Evolutionary conservation across 805 yeast genomes (phyloP).

Genomic region (Vanderwaltozyma polyspora): DNA sequence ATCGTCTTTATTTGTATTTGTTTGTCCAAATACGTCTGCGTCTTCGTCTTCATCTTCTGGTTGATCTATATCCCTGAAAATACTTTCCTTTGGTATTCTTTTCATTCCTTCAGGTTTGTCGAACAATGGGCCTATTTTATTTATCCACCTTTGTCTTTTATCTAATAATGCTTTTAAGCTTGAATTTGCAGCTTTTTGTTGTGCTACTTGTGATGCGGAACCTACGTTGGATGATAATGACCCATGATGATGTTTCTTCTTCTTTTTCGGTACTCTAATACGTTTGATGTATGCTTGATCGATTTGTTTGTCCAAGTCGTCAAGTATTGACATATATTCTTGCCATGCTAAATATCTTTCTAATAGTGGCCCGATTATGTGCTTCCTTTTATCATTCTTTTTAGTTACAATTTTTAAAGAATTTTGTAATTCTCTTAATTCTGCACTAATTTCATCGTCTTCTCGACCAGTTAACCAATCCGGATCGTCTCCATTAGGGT

Average conservation of each 20-base stretch:
- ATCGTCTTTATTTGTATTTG: constrained; percentile 20
- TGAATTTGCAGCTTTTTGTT: constrained; percentile 63
- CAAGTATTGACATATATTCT: constrained; percentile 80
- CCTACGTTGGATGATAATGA: constrained; percentile 11
- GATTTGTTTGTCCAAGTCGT: constrained; percentile 91
- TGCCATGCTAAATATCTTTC: constrained; percentile 92
- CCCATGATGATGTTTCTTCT: constrained; percentile 28
- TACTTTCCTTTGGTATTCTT: constrained; percentile 54
- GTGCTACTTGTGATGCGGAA: constrained; percentile 32
- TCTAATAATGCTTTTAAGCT: constrained; percentile 73
- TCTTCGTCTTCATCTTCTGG: constrained; percentile 33
- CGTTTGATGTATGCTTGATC: constrained; percentile 87
- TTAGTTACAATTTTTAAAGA: constrained; percentile 50
- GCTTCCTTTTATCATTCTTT: constrained; percentile 58
- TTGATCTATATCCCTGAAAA: constrained; percentile 36
- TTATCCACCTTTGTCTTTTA: constrained; percentile 81
- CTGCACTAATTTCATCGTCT: constrained; percentile 89
- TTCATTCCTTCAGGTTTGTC: constrained; percentile 56
- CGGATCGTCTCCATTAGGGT: constrained; percentile 25
- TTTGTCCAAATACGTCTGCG: constrained; percentile 23
- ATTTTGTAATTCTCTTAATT: constrained; percentile 61
- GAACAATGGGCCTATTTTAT: constrained; percentile 80
- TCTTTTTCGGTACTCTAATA: constrained; percentile 53
- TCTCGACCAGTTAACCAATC: constrained; percentile 71
- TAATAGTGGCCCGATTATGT: constrained; percentile 53